Evolutionary conservation across 2,329 filamentous ascomycete genomes (phyloP), one percentile per base, ranked within the genome.

Genomic region (Nectriaceae sp.): DNA sequence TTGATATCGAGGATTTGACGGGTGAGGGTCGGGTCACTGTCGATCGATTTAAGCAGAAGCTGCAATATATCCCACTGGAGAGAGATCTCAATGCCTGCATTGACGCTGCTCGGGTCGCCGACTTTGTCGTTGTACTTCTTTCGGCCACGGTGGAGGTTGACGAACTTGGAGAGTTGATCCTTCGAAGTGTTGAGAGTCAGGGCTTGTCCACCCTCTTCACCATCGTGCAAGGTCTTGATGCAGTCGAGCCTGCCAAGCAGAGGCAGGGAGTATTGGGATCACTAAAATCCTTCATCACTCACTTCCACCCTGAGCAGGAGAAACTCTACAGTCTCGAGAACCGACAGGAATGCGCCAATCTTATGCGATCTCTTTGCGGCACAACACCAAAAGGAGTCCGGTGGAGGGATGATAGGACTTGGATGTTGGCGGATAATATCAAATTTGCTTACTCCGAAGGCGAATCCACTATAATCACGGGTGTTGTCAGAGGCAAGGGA

Each of bases 381-480:
- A 90, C 88, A 29, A 91, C 88, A 37, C 93, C 94, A 11, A 97
- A 96, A 73, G 94, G 94, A 1, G 83, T 99, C n/a, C 78, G 87
- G 54, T 99, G 94, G 94, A 84, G 94, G 60, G 94, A 99, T 44
- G 90, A 96, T 56, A 82, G 94, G 59, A 96, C 91, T 61, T 99
- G 94, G 89, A 90, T 99, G 87, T 74, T 96, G 48, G 83, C 93
- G 4, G 94, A 99, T 56, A 82, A 92, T 21, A 76, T 96, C 44
- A 73, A 82, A 58, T 96, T 91, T 79, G 79, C 83, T 11, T 77
- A 82, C 21, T 76, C 72, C 4, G 77, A 78, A 11, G 75, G 78
- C 1, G 78, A 81, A n/a, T 75, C 84, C 36, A 88, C 90, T 8
- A 74, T 92, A 6, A 66, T 99, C 36, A 95, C 90, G 0, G 94